Evolutionary conservation across 805 yeast genomes (phyloP).

Genomic region (Huiozyma sinensis): DNA sequence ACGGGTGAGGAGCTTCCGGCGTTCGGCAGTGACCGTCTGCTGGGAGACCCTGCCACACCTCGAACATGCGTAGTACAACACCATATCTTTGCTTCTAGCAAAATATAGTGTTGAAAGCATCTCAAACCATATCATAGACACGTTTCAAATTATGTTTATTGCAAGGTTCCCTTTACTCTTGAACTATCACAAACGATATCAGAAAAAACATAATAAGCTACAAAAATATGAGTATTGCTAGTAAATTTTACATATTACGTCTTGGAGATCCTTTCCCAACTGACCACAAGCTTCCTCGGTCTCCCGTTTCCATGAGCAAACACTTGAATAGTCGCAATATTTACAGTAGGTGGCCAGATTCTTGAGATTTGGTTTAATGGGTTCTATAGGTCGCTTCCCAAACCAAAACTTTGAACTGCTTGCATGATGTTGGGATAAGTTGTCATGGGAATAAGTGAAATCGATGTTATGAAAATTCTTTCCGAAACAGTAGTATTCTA

Average conservation of each 20-base stretch:
- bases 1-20: too few relatives aligned
- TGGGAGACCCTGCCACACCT: too few relatives aligned
- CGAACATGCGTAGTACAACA: too few relatives aligned
- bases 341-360: conserved; percentile 37
- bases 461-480: conserved; percentile 32
- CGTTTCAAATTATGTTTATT: too few relatives aligned
- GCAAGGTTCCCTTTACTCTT: too few relatives aligned
- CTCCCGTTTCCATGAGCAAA: conserved; percentile 32
- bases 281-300: conserved; percentile 12
- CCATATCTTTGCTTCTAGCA: too few relatives aligned
- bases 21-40: too few relatives aligned
- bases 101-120: too few relatives aligned
- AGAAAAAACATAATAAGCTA: not conserved
- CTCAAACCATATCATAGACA: too few relatives aligned
- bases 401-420: conserved; percentile 44
- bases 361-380: conserved; percentile 27
- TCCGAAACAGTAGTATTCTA: conserved; percentile 43
- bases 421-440: conserved; percentile 23
- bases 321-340: conserved; percentile 41
- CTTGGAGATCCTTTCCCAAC: conserved; percentile 4
- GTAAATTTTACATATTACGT: not conserved
- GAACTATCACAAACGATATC: too few relatives aligned
- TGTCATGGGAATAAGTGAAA: conserved; percentile 30
- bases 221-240: not conserved
- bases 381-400: conserved; percentile 42